Base-by-base conservation (phyloP, 1,284 basidiomycete species). In the Trichosporon inkin region DNA sequence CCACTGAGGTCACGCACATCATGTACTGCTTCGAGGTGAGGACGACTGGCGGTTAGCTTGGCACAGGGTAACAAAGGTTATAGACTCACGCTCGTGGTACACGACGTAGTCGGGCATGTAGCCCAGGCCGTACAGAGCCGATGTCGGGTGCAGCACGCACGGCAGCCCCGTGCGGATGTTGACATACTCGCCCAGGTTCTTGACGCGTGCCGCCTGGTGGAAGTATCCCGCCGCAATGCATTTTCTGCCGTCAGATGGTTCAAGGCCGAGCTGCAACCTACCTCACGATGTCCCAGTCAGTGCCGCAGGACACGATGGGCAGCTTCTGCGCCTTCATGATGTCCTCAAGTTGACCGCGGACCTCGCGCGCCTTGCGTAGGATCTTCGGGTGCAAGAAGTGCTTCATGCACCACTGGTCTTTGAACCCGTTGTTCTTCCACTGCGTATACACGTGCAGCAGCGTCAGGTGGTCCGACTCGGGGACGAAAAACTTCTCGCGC, bases 281-380 rank as follows among this genome's bases (percentile, higher is more conserved):
- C 89, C 91, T 84, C 62, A 99, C 84, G 19, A 94, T 79, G 72
- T 99, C 96, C 81, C 94, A 99, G 76, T 99, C 94, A 0, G 92
- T 98, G 2, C 92, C 92, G 52, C 88, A 90, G 5, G 92, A 90
- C 64, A 91, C 84, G 17, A 94, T 78, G 38, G 88, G 87, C 85
- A 99, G 90, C 80, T 96, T 97, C 78, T 98, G 94, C 76, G 89
- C 87, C 75, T 95, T 92, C 92, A 98, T 96, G 75, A 99, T 99
- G 74, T 99, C 96, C 75, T 97, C 92, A 22, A 99, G 82, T 79
- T 99, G 96, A 5, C 85, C 84, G 35, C 96, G 86, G n/a, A 99
- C 96, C 79, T 99, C 96, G 24, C 94, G 84, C 1, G 91, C 92
- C 78, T 99, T 99, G 55, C 94, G 83, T 24, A 99, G 83, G 38